These are phyloP conservation scores for Epichloe amarillans DNA, from an alignment of 2,329 filamentous ascomycete species.

Conservation along the genomic window DNA sequence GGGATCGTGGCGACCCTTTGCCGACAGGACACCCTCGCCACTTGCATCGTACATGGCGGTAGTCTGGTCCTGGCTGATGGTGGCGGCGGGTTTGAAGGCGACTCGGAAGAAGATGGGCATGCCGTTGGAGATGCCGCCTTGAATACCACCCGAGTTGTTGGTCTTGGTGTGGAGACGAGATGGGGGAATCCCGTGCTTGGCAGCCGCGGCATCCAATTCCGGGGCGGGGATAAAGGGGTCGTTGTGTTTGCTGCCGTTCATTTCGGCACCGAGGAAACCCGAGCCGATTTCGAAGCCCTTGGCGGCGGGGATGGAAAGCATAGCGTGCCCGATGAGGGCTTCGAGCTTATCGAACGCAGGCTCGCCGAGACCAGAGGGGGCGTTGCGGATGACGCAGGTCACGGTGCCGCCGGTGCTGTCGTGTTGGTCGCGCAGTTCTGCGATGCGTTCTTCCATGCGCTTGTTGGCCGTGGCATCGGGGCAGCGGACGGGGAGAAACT, in stretches of 20 bases:
- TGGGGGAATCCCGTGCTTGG: slow-evolving; percentile 30
- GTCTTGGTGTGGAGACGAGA: slow-evolving; percentile 72
- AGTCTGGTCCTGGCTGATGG: slow-evolving; percentile 76
- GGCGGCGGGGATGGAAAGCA: slow-evolving; percentile 87
- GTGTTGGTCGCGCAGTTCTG: slow-evolving; percentile 59
- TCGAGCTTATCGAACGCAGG: slow-evolving; percentile 94
- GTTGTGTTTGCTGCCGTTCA: slow-evolving; percentile 84
- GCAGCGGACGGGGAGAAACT: slow-evolving; percentile 75
- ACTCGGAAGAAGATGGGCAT: slow-evolving; percentile 89
- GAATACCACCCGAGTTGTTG: slow-evolving; percentile 89
- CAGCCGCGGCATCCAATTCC: slow-evolving; percentile 32
- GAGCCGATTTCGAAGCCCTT: slow-evolving; percentile 95
- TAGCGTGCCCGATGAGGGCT: slow-evolving; percentile 79
- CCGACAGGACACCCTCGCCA: slow-evolving; percentile 61
- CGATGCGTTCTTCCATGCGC: slow-evolving; percentile 70
- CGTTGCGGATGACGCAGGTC: slow-evolving; percentile 82
- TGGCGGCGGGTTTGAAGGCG: slow-evolving; percentile 89
- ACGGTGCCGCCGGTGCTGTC: slow-evolving; percentile 94
- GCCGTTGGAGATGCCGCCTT: slow-evolving; percentile 91
- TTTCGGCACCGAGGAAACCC: slow-evolving; percentile 75
- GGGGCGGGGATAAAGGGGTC: slow-evolving; percentile 42
- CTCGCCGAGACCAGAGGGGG: slow-evolving; percentile 77
- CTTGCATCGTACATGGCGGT: slow-evolving; percentile 69
- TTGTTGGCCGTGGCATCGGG: slow-evolving; percentile 51
- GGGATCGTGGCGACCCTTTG: slow-evolving; percentile 89